These are phyloP conservation scores for Alopecurus myosuroides DNA, from an alignment of 176 grass and related monocot genomes.

Conservation along the genomic window DNA sequence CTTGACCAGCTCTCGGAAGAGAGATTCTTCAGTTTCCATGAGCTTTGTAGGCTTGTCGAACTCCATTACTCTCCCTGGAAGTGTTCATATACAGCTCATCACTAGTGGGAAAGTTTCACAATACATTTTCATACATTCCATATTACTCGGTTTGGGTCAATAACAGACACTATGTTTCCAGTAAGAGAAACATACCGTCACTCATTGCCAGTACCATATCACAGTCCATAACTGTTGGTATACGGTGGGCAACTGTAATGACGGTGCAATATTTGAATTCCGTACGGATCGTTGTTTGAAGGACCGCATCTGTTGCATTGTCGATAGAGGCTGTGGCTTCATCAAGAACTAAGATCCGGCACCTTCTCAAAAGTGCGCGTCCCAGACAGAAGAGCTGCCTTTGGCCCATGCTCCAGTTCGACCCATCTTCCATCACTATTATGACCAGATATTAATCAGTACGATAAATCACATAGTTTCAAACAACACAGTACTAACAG, in stretches of 20 bases:
- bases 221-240: constrained; percentile 91
- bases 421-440: constrained; percentile 83
- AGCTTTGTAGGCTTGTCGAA: constrained; percentile 68
- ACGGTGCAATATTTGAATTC: constrained; percentile 83
- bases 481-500: neutral
- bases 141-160: neutral
- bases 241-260: constrained; percentile 77
- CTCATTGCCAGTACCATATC: constrained; percentile 76
- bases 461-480: neutral
- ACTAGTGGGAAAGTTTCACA: neutral
- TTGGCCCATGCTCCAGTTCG: constrained; percentile 99
- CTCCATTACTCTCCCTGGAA: constrained; percentile 60
- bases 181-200: constrained; percentile 46
- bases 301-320: constrained; percentile 83
- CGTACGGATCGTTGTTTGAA: constrained; percentile 81
- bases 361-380: constrained; percentile 68
- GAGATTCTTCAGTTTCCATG: constrained; percentile 70
- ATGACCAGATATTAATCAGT: neutral
- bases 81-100: neutral
- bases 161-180: neutral
- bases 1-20: constrained; percentile 9
- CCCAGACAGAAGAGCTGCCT: constrained; percentile 90
- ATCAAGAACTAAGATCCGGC: constrained; percentile 74
- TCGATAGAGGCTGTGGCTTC: constrained; percentile 92
- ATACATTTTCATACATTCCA: neutral